Evolutionary conservation across 2,329 filamentous ascomycete species (phyloP).

Genomic region (Penicillium sp.): DNA sequence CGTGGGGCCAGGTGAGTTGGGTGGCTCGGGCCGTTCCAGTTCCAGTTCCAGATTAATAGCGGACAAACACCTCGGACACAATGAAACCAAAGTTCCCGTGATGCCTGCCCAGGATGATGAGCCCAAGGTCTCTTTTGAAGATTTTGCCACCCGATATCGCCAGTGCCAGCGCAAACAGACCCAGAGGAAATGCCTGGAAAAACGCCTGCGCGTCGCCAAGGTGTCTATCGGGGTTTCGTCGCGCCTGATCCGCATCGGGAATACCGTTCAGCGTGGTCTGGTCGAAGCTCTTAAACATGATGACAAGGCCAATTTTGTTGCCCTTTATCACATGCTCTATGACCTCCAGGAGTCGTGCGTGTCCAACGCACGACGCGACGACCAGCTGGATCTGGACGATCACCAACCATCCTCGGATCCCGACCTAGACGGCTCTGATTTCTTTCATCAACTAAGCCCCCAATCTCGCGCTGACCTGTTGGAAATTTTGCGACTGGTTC

Average conservation of each 20-base stretch:
- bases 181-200: constrained; percentile 41
- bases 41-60: constrained; percentile 7
- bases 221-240: constrained; percentile 45
- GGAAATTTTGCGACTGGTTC: constrained; percentile 74
- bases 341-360: constrained; percentile 46
- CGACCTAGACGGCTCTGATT: constrained; percentile 34
- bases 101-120: constrained; percentile 19
- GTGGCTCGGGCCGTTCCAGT: constrained; percentile 30
- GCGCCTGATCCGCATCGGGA: constrained; percentile 42
- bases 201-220: constrained; percentile 41
- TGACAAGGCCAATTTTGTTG: constrained; percentile 46
- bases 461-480: constrained; percentile 73
- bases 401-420: constrained; percentile 36
- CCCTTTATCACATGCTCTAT: constrained; percentile 44
- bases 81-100: constrained; percentile 7
- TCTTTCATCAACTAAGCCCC: constrained; percentile 66
- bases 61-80: constrained; percentile 20
- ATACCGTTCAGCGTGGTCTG: constrained; percentile 44
- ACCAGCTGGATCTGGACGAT: constrained; percentile 34
- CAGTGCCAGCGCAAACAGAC: constrained; percentile 43
- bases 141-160: constrained; percentile 44
- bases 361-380: constrained; percentile 32
- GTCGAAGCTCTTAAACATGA: constrained; percentile 47
- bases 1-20: constrained; percentile 37
- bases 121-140: constrained; percentile 41